phyloP scores from a whole-genome alignment of 2,329 filamentous ascomycete species.

The Aspergillus sp. region DNA sequence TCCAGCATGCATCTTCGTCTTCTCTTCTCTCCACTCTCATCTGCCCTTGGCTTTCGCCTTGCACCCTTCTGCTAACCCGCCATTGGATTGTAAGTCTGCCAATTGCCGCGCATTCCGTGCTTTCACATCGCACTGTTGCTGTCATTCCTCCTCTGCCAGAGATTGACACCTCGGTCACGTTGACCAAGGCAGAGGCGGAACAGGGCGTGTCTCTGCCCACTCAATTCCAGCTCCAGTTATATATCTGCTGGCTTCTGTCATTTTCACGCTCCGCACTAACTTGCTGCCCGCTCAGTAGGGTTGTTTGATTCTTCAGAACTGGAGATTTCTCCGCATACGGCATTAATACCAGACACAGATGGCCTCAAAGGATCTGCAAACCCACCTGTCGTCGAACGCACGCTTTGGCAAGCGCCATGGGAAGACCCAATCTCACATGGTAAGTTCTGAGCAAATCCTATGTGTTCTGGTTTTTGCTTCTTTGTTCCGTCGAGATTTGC shows the following conservation, averaged over 20 bases:
- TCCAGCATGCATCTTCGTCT: constrained; percentile 1
- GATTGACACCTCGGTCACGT: constrained; percentile 24
- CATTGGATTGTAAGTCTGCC: constrained; percentile 6
- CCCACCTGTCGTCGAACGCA: constrained; percentile 61
- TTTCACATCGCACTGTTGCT: constrained; percentile 12
- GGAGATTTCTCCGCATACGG: background rate
- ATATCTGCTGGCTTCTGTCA: background rate
- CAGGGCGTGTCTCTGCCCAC: background rate
- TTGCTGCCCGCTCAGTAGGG: background rate
- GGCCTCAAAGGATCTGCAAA: constrained; percentile 76
- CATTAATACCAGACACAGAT: constrained; percentile 48
- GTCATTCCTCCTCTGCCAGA: constrained; percentile 19
- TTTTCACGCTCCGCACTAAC: background rate
- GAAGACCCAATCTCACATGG: constrained; percentile 57
- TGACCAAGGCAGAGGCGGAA: background rate
- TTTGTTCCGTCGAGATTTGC: background rate
- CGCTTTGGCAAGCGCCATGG: constrained; percentile 52
- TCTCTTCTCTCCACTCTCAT: background rate
- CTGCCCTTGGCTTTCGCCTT: background rate
- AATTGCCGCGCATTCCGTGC: background rate
- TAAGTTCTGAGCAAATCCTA: constrained; percentile 35
- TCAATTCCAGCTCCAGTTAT: background rate
- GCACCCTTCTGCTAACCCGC: background rate
- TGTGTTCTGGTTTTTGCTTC: background rate
- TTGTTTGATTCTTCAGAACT: background rate